phyloP scores from a whole-genome alignment of 805 yeast species.

The Candida mattraensis region DNA sequence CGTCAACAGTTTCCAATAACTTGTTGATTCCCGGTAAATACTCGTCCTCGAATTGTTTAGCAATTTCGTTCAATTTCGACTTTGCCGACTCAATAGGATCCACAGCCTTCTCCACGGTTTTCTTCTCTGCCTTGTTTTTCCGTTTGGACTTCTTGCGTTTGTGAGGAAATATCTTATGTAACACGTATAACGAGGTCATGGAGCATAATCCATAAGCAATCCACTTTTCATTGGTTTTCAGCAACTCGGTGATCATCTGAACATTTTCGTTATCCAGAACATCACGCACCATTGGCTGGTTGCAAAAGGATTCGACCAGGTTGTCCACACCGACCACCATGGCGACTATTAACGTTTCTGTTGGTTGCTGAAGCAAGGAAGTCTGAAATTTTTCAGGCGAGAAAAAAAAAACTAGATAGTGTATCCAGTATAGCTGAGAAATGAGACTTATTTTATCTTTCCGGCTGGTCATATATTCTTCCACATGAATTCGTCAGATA shows the following conservation, averaged over 20 bases:
- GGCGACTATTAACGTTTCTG: no score
- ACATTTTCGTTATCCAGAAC: conserved; percentile 10
- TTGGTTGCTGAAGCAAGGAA: no score
- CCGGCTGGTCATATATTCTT: no score
- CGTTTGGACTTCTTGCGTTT: conserved; percentile 4
- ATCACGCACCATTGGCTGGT: conserved; percentile 7
- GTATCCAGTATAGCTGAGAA: no score
- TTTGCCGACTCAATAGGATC: conserved; percentile 23
- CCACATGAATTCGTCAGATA: conserved; percentile 51
- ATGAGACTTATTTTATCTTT: no score
- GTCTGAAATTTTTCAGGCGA: no score
- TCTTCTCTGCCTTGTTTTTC: conserved; percentile 15
- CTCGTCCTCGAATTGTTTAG: conserved; percentile 18
- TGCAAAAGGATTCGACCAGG: no score
- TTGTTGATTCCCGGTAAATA: conserved; percentile 14
- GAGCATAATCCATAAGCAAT: conserved; percentile 17
- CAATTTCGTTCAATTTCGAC: conserved; percentile 16
- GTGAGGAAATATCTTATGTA: conserved; percentile 9
- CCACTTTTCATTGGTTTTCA: conserved; percentile 18
- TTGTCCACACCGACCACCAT: no score
- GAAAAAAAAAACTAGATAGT: no score
- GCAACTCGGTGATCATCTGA: conserved; percentile 7
- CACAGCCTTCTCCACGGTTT: conserved; percentile 14
- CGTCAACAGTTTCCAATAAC: conserved; percentile 20
- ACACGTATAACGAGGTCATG: conserved; percentile 10